Percentiles rank a stretch among this genome's conserved stretches.
Conservation (phyloP, 768 basidiomycete species). For the Rhizopogon vinicolor region DNA sequence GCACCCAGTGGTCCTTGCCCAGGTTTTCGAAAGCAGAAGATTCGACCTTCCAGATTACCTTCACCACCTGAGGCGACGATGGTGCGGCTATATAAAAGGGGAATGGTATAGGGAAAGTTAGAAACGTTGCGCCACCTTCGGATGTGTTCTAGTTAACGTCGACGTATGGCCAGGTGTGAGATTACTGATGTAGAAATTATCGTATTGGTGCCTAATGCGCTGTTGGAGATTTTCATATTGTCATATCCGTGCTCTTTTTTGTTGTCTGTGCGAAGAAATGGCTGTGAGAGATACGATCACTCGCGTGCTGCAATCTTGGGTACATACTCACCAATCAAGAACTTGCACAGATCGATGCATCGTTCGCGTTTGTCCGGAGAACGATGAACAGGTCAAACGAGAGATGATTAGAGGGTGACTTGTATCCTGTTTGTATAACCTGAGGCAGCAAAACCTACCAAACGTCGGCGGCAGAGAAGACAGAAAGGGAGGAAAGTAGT, state of each 20-base stretch:
- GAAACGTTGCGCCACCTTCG: conserved; percentile 80
- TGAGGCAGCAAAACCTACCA: too few relatives aligned
- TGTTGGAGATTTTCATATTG: conserved; percentile 82
- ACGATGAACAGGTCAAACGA: background rate
- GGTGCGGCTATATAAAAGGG: conserved; percentile 75
- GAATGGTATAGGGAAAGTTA: conserved; percentile 56
- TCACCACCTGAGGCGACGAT: conserved; percentile 91
- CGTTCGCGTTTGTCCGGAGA: background rate
- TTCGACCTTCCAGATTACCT: too few relatives aligned
- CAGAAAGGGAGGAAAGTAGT: too few relatives aligned
- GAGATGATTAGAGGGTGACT: background rate
- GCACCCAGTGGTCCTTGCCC: conserved; percentile 79
- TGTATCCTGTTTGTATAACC: background rate
- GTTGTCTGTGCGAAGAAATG: conserved; percentile 89
- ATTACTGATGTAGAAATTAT: conserved; percentile 60
- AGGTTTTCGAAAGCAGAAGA: conserved; percentile 68
- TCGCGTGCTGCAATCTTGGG: background rate
- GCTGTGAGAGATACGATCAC: conserved; percentile 32
- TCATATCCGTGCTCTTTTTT: conserved; percentile 81
- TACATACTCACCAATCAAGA: conserved; percentile 49
- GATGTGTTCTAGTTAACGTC: conserved; percentile 93
- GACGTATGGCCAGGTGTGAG: conserved; percentile 61
- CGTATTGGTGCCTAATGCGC: conserved; percentile 93
- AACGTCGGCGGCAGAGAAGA: too few relatives aligned
- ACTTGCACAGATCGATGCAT: conserved; percentile 92